These are phyloP conservation scores for Phylloporus arenicola DNA, from an alignment of 768 basidiomycete genomes.

Conservation along the genomic window DNA sequence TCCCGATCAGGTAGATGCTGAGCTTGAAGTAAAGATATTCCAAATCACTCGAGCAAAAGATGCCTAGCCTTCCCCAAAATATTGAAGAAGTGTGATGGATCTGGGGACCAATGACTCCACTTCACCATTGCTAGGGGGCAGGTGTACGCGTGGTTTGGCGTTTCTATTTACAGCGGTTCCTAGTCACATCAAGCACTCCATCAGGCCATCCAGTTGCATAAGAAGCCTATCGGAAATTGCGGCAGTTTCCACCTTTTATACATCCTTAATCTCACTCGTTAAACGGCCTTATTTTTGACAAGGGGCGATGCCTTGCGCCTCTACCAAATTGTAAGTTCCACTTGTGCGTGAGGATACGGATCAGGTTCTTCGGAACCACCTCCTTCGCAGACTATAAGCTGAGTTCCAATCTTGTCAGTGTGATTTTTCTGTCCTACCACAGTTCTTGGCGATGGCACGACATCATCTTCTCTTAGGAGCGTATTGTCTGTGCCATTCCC, in stretches of 20 bases:
- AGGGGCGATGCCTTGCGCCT: background rate
- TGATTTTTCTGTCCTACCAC: background rate
- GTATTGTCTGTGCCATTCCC: slow-evolving; percentile 2
- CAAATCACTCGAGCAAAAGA: slow-evolving; percentile 29
- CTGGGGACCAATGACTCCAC: slow-evolving; percentile 11
- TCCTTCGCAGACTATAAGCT: background rate
- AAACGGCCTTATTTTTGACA: background rate
- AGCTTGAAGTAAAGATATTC: slow-evolving; percentile 41
- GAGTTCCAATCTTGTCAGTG: background rate
- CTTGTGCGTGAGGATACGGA: background rate
- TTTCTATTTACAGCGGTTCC: slow-evolving; percentile 3
- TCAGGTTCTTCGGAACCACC: background rate
- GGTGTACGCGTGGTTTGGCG: background rate
- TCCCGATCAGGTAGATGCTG: slow-evolving; percentile 31
- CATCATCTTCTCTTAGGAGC: background rate
- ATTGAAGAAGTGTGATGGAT: slow-evolving; percentile 9
- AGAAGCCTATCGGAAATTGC: background rate
- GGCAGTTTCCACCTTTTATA: slow-evolving; percentile 1
- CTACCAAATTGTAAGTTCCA: background rate
- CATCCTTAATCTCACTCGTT: background rate
- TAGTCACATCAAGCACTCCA: background rate
- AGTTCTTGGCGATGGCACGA: background rate
- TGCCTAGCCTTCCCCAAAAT: slow-evolving; percentile 1
- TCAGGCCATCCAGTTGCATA: slow-evolving; percentile 4
- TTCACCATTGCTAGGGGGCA: background rate